Evolutionary conservation across 306 rosid species (phyloP).

Genomic region (Mucuna pruriens): DNA sequence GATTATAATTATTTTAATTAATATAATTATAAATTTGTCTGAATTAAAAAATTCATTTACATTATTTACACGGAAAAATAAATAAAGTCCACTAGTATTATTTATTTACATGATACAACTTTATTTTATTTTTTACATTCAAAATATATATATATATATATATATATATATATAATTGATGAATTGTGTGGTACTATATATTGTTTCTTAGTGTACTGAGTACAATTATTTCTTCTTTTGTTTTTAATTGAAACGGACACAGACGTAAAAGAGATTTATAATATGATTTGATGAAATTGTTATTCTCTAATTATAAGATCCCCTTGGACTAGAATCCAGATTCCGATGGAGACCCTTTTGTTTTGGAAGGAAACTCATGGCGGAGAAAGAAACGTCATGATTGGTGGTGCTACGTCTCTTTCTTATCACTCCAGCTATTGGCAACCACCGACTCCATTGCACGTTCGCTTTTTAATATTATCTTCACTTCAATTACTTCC

Average conservation of each 20-base stretch:
- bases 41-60: too few relatives aligned
- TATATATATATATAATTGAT: not conserved
- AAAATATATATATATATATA: too few relatives aligned
- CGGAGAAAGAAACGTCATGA: not conserved
- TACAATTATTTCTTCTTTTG: not conserved
- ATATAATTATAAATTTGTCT: not conserved
- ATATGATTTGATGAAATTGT: too few relatives aligned
- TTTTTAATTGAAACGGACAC: not conserved
- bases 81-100: too few relatives aligned
- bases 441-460: constrained; percentile 23
- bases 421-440: constrained; percentile 32
- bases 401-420: constrained; percentile 34
- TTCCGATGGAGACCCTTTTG: not conserved
- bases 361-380: constrained; percentile 29
- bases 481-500: not conserved
- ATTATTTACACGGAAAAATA: too few relatives aligned
- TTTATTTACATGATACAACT: too few relatives aligned
- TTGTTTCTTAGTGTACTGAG: not conserved
- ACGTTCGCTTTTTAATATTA: constrained; percentile 21
- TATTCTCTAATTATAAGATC: not conserved
- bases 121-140: too few relatives aligned
- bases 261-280: not conserved
- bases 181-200: not conserved
- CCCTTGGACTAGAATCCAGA: not conserved
- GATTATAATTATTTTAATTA: not conserved